phyloP scores from a whole-genome alignment of 2,329 filamentous ascomycete genomes.

The Emydomyces testavorans region DNA sequence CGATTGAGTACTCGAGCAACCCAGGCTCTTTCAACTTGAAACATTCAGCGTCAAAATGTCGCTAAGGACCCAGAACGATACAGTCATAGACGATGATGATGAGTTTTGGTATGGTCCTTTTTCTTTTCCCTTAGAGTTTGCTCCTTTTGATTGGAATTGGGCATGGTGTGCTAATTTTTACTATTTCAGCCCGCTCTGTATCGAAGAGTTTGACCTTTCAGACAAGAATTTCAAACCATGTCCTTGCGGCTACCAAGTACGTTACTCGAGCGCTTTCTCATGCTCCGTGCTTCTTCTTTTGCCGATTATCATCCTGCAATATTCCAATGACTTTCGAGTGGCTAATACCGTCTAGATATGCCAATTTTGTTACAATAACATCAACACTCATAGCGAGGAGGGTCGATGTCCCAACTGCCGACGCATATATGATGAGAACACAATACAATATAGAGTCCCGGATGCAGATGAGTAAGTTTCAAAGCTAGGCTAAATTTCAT shows the following conservation, averaged over 20 bases:
- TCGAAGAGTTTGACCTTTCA: constrained; percentile 96
- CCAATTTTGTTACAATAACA: constrained; percentile 99
- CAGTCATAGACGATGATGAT: constrained; percentile 41
- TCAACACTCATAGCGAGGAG: constrained; percentile 89
- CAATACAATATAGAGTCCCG: constrained; percentile 92
- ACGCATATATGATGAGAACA: constrained; percentile 89
- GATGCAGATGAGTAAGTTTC: constrained; percentile 78
- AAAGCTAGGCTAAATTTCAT: constrained; percentile 2
- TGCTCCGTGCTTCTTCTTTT: neutral
- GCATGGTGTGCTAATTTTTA: neutral
- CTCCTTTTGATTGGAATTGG: neutral
- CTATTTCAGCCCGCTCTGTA: constrained; percentile 70
- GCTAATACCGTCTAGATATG: constrained; percentile 57
- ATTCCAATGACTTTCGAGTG: constrained; percentile 5
- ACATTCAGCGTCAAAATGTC: constrained; percentile 27
- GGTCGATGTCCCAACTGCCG: constrained; percentile 95
- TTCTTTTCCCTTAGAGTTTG: neutral
- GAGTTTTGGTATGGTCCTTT: constrained; percentile 34
- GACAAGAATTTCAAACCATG: constrained; percentile 96
- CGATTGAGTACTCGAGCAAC: too few species aligned
- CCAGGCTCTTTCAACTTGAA: neutral
- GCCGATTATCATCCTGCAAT: neutral
- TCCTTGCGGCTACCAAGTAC: constrained; percentile 94
- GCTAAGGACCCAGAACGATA: constrained; percentile 36
- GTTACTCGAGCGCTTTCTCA: constrained; percentile 18